Evolutionary conservation across 805 yeast genomes (phyloP), one percentile per base, ranked within the genome.

Genomic region (Crinitomyces ghanaensis): DNA sequence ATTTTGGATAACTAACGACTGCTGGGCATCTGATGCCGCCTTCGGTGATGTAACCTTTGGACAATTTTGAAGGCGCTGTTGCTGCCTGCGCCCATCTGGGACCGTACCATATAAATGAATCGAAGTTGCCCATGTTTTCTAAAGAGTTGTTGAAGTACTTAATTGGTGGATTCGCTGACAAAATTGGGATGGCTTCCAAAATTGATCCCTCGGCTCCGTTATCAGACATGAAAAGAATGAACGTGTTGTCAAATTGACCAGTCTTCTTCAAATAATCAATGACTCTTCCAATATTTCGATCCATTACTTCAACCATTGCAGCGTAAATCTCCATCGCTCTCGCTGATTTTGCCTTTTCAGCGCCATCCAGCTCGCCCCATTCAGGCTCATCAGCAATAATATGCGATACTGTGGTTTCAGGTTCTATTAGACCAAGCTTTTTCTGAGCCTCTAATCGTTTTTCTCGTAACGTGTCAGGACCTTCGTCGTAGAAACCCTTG

Each of bases 71-170:
- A 1, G 76, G 77, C 2, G 75, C 72, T 13, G 76, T 70, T 2
- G 75, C 71, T 6, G 77, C 77, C 41, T 70, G 75, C 1, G 77
- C 76, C 76, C 76, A 70, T 45, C 68, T 64, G 36, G 70, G 73
- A 1, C 68, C 65, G 41, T 70, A 70, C 63, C 65, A 66, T 5
- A 60, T 65, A 45, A 66, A 70, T 3, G 73, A 66, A 40, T 69
- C 56, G 20, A 40, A 36, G 15, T 58, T 61, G 5, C 77, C 77
- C 40, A 71, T 58, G 47, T 70, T 70, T 2, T 63, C 68, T 19
- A 48, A 50, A 1, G 53, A 35, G 45, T 70, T 70, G 45, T 69
- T 48, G 48, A 57, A 69, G 37, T 60, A 43, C n/a, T 49, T 45
- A 19, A 46, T 43, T 23, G 37, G 37, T 14, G 37, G 33, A 24